A percentile compares a stretch with the other conserved stretches of the same genome.
phyloP scores from a whole-genome alignment of 208 protist genomes.

The Jaenimonas drosophilae region DNA sequence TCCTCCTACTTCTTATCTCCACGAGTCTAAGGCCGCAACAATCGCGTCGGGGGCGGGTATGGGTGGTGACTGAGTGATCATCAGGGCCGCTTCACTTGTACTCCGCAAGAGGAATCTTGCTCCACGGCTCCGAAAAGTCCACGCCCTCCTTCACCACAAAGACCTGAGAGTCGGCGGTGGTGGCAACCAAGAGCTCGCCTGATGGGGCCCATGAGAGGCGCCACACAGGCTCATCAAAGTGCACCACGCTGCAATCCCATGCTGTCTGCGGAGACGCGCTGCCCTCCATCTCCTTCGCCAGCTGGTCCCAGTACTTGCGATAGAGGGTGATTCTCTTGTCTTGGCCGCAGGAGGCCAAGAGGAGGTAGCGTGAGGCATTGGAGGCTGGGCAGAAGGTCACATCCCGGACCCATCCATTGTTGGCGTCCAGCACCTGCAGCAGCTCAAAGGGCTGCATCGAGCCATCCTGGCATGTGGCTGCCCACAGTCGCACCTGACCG shows the following conservation, averaged over 20 bases:
- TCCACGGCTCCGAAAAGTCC: constrained; percentile 73
- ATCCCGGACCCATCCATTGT: constrained; percentile 66
- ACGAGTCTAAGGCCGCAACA: no score
- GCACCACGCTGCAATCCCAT: constrained; percentile 61
- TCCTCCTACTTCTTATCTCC: no score
- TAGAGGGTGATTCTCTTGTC: constrained; percentile 68
- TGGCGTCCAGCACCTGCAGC: constrained; percentile 29
- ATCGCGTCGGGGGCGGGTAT: no score
- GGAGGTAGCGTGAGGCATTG: constrained; percentile 29
- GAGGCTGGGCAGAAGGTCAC: constrained; percentile 68
- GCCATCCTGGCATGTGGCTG: neutral
- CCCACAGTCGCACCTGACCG: constrained; percentile 67
- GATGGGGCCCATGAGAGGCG: constrained; percentile 70
- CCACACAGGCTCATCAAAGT: constrained; percentile 65
- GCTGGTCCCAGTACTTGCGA: constrained; percentile 65
- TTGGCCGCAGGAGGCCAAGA: constrained; percentile 61
- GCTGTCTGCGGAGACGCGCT: constrained; percentile 11
- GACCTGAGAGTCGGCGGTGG: constrained; percentile 49
- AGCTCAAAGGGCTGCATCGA: constrained; percentile 23
- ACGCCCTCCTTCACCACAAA: constrained; percentile 56
- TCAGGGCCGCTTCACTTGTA: no score
- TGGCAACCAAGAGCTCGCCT: constrained; percentile 64
- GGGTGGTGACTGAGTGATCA: no score
- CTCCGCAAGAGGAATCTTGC: no score
- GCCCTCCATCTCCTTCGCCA: constrained; percentile 12